Conservation (phyloP, 106 monocot species). For the Dendrobium huoshanense region DNA sequence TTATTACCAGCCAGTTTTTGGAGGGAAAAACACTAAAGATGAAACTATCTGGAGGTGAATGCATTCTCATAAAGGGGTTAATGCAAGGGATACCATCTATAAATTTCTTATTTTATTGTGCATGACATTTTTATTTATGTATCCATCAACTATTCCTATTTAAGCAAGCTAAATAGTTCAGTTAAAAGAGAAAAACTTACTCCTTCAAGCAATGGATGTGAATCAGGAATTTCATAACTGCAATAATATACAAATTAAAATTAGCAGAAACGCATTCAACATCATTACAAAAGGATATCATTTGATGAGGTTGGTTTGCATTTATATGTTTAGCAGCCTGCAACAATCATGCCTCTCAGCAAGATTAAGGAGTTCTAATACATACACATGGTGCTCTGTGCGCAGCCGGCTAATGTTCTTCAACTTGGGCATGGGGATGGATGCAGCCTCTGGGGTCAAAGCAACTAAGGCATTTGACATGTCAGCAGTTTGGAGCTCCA, state of each 20-base stretch:
- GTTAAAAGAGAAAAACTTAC: conserved; percentile 25
- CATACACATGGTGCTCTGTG: conserved; percentile 69
- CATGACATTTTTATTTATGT: not conserved
- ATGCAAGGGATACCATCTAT: not conserved
- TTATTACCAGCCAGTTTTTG: not conserved
- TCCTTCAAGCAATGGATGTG: conserved; percentile 45
- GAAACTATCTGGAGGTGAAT: not conserved
- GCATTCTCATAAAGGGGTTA: not conserved
- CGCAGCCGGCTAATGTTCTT: conserved; percentile 58
- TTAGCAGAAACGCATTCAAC: not conserved
- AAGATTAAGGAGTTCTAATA: conserved; percentile 3
- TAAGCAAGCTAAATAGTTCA: not conserved
- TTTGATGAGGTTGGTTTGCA: not conserved
- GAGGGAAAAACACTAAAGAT: not conserved
- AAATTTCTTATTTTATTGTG: not conserved
- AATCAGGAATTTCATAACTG: conserved; percentile 71
- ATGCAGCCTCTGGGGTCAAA: conserved; percentile 31
- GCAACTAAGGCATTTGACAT: conserved; percentile 61
- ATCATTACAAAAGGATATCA: not conserved
- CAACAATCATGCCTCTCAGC: not conserved
- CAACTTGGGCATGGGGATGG: conserved; percentile 46
- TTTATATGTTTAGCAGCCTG: not conserved
- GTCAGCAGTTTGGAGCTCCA: conserved; percentile 34
- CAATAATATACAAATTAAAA: not conserved
- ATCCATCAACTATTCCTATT: not conserved